A percentile compares a stretch with the other conserved stretches of the same genome.
These are phyloP conservation scores for Mycena alexandri DNA, from an alignment of 768 basidiomycete genomes.

Conservation along the genomic window DNA sequence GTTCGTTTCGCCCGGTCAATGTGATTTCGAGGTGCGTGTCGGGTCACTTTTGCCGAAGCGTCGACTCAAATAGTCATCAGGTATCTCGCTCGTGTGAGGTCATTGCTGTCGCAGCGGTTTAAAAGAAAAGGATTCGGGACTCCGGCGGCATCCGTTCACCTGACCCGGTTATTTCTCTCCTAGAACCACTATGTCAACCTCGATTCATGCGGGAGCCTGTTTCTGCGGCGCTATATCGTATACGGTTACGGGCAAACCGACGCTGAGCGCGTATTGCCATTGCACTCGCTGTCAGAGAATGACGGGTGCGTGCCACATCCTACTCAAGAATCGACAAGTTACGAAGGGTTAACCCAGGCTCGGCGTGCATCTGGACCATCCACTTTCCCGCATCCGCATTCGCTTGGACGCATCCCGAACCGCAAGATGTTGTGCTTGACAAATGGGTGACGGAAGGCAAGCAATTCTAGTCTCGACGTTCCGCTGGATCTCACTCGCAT, in stretches of 20 bases:
- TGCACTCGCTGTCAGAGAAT: conserved; percentile 78
- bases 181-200: conserved; percentile 12
- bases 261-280: conserved; percentile 75
- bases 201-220: conserved; percentile 63
- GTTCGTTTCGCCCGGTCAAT: conserved; percentile 6
- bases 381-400: conserved; percentile 68
- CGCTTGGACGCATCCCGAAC: conserved; percentile 62
- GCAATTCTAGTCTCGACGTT: no score
- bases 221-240: conserved; percentile 70
- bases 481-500: no score
- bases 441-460: conserved; percentile 59
- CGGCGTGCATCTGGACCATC: conserved; percentile 72
- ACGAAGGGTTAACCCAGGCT: conserved; percentile 51
- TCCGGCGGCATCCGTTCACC: conserved; percentile 17
- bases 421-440: conserved; percentile 55
- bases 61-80: neutral
- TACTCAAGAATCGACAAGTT: neutral
- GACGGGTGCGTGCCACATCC: conserved; percentile 52
- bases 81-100: conserved; percentile 1
- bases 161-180: conserved; percentile 13
- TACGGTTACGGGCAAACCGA: conserved; percentile 59
- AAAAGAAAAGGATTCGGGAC: neutral
- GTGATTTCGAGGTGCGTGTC: conserved; percentile 19
- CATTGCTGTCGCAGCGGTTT: no score
- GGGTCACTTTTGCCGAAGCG: neutral